Evolutionary conservation across 345 rosid genomes (phyloP).

Genomic region (Melaleuca alternifolia): DNA sequence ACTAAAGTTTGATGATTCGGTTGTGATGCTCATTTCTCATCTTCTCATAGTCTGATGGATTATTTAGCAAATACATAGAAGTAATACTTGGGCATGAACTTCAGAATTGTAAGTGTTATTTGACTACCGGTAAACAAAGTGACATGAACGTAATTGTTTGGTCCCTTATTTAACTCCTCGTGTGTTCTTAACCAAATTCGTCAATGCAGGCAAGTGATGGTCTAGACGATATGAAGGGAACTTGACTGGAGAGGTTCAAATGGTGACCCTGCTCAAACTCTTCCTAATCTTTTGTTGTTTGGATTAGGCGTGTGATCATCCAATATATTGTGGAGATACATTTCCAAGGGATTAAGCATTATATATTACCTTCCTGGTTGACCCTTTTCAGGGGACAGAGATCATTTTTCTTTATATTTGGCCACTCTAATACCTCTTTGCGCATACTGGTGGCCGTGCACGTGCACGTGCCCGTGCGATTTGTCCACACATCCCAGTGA

Average conservation of each 20-base stretch:
- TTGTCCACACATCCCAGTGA: no score
- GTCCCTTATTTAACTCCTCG: background rate
- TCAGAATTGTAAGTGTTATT: no score
- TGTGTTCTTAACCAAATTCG: background rate
- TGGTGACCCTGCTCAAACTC: background rate
- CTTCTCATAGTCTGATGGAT: no score
- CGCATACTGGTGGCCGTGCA: no score
- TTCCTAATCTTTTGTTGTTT: background rate
- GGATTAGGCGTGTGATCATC: background rate
- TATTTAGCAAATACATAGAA: no score
- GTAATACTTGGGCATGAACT: no score
- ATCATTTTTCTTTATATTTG: background rate
- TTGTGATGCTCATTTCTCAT: background rate
- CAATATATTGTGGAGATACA: background rate
- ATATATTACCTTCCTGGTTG: background rate
- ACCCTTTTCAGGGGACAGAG: background rate
- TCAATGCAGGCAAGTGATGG: constrained; percentile 55
- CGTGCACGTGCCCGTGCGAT: no score
- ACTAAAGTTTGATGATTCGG: background rate
- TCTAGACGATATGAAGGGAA: constrained; percentile 51
- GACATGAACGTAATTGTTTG: background rate
- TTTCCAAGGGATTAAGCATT: background rate
- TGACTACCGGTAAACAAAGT: background rate
- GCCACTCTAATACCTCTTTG: background rate
- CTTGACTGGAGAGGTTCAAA: constrained; percentile 25